Evolutionary conservation across 73 alveolate species (phyloP).

Genomic region (Paramecium primaurelia): DNA sequence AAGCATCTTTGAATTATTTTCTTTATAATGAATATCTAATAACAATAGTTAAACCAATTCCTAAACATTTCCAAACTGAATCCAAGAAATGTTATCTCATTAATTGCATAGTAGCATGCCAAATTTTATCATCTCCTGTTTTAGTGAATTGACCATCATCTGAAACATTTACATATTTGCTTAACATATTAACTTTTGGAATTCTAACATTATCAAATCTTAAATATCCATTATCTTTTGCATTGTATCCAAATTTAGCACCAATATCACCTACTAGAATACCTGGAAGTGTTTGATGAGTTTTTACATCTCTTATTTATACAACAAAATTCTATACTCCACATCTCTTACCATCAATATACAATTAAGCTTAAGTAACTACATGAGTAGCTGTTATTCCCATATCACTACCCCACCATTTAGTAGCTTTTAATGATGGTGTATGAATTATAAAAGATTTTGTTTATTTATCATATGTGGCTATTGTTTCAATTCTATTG

Average conservation of each 20-base stretch:
- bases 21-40: slow-evolving; percentile 79
- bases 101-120: slow-evolving; percentile 78
- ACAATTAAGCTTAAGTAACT: slow-evolving; percentile 78
- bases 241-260: slow-evolving; percentile 74
- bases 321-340: slow-evolving; percentile 86
- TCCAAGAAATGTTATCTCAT: slow-evolving; percentile 65
- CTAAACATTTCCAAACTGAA: slow-evolving; percentile 54
- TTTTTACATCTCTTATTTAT: slow-evolving; percentile 70
- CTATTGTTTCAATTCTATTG: slow-evolving; percentile 72
- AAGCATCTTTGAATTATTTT: slow-evolving; percentile 69
- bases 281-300: slow-evolving; percentile 85
- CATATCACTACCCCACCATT: slow-evolving; percentile 88
- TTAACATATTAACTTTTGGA: slow-evolving; percentile 80
- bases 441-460: slow-evolving; percentile 75
- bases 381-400: slow-evolving; percentile 77
- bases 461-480: slow-evolving; percentile 71
- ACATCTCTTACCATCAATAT: slow-evolving; percentile 69
- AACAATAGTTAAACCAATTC: slow-evolving; percentile 64
- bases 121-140: slow-evolving; percentile 75
- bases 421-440: slow-evolving; percentile 76
- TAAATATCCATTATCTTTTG: slow-evolving; percentile 85
- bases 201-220: slow-evolving; percentile 74
- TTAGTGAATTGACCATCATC: slow-evolving; percentile 73
- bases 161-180: slow-evolving; percentile 71
- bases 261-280: slow-evolving; percentile 88